Evolutionary conservation across 495 filamentous ascomycete genomes (phyloP).

Genomic region (Antarctomyces pellizariae): DNA sequence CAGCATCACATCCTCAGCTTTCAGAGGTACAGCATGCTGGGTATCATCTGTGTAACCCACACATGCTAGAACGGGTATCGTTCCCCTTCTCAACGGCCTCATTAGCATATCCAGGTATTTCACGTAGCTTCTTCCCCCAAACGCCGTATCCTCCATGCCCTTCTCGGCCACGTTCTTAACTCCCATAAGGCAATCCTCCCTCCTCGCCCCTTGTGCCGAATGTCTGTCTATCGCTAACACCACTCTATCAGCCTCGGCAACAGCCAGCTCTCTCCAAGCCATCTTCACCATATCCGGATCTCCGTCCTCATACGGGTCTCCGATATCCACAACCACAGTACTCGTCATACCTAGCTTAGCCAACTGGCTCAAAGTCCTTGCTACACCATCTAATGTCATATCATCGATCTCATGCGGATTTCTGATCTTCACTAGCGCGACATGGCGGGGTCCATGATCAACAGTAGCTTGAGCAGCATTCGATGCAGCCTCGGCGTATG

Average conservation of each 20-base stretch:
- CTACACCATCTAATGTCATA: conserved; percentile 45
- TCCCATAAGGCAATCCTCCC: conserved; percentile 41
- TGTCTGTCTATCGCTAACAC: conserved; percentile 44
- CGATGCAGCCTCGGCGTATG: conserved; percentile 15
- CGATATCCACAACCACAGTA: conserved; percentile 59
- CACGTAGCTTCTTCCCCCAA: conserved; percentile 21
- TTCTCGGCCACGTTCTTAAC: conserved; percentile 10
- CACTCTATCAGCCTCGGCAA: conserved; percentile 49
- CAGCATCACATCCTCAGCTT: conserved; percentile 43
- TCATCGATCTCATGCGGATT: conserved; percentile 45
- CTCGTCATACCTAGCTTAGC: conserved; percentile 56
- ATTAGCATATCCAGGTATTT: conserved; percentile 35
- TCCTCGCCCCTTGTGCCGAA: conserved; percentile 37
- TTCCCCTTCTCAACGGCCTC: conserved; percentile 43
- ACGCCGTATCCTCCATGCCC: background rate
- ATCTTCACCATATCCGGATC: conserved; percentile 2
- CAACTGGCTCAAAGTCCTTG: conserved; percentile 64
- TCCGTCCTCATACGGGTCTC: conserved; percentile 12
- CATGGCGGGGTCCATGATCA: conserved; percentile 43
- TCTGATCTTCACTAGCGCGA: conserved; percentile 71
- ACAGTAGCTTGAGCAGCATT: conserved; percentile 13
- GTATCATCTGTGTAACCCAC: conserved; percentile 40
- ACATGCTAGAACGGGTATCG: conserved; percentile 55
- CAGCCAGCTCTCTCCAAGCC: conserved; percentile 20
- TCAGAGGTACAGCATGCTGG: conserved; percentile 27